Conservation (phyloP, 2,329 filamentous ascomycete genomes). For the Akanthomyces dipterigenus region DNA sequence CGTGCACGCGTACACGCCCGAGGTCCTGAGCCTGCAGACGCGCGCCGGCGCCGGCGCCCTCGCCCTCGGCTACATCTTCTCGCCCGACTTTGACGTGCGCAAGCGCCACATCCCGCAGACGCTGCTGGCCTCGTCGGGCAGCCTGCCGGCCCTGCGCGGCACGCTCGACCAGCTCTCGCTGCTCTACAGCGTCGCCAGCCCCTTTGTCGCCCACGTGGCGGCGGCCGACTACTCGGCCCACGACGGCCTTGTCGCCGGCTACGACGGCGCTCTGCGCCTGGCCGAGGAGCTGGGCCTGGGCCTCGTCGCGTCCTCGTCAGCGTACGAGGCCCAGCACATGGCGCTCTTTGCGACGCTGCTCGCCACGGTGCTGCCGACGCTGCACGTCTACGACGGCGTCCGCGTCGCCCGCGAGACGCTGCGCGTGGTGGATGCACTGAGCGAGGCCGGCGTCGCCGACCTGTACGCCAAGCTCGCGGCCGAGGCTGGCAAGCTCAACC, state of each 20-base stretch:
- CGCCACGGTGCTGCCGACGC: conserved; percentile 69
- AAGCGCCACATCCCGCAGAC: conserved; percentile 90
- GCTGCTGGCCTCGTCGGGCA: conserved; percentile 79
- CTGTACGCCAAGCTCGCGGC: conserved; percentile 61
- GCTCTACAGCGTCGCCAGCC: conserved; percentile 85
- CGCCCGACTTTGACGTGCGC: conserved; percentile 86
- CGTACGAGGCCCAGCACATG: conserved; percentile 94
- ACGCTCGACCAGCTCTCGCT: conserved; percentile 86
- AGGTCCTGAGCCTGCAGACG: conserved; percentile 76
- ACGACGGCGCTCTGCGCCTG: conserved; percentile 69
- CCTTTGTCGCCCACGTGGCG: conserved; percentile 86
- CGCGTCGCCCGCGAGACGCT: conserved; percentile 76
- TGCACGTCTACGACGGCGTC: conserved; percentile 86
- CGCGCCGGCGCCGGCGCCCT: conserved; percentile 83
- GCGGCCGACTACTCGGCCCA: conserved; percentile 74
- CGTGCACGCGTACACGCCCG: conserved; percentile 71
- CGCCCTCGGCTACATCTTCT: conserved; percentile 95
- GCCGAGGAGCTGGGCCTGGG: conserved; percentile 88
- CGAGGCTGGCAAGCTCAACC: conserved; percentile 55
- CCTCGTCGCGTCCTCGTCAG: conserved; percentile 76
- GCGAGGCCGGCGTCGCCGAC: conserved; percentile 61
- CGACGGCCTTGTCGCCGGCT: conserved; percentile 77
- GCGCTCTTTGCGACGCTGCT: conserved; percentile 78
- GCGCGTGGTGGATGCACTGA: conserved; percentile 73
- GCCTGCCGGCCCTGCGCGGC: conserved; percentile 71